These are phyloP conservation scores for Candida argentea DNA, from an alignment of 805 yeast genomes.

Conservation along the genomic window DNA sequence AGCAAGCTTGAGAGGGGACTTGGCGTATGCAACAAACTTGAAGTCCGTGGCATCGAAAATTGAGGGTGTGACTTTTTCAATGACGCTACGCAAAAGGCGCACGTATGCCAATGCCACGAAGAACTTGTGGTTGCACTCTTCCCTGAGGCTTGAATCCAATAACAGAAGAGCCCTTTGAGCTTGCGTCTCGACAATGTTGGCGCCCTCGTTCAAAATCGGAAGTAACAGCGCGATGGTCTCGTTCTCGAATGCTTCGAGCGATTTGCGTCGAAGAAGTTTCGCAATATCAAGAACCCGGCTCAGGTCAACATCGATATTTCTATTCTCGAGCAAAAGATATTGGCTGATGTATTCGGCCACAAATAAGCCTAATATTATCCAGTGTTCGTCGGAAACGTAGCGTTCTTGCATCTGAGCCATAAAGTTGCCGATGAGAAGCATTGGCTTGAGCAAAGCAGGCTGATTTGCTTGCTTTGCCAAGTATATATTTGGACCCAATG, in stretches of 20 bases:
- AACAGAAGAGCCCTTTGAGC: too few relatives aligned
- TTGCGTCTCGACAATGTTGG: too few relatives aligned
- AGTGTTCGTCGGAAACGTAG: slow-evolving; percentile 3
- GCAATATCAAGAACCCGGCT: slow-evolving; percentile 3
- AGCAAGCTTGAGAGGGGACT: slow-evolving; percentile 21
- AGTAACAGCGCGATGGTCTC: neutral
- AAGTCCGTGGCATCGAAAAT: too few relatives aligned
- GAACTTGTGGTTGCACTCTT: too few relatives aligned
- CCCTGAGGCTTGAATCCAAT: too few relatives aligned
- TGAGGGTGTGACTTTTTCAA: too few relatives aligned
- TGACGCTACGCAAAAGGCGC: too few relatives aligned
- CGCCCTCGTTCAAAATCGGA: slow-evolving; percentile 1
- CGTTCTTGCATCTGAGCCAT: slow-evolving; percentile 3
- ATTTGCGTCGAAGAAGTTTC: neutral
- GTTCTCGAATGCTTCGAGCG: neutral
- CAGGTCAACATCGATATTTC: neutral
- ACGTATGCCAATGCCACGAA: too few relatives aligned
- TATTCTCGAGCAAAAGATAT: slow-evolving; percentile 9
- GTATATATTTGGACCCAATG: slow-evolving; percentile 33
- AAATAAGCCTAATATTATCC: slow-evolving; percentile 4
- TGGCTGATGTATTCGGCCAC: slow-evolving; percentile 14
- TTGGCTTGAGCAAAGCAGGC: slow-evolving; percentile 2
- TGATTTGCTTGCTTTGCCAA: slow-evolving; percentile 8
- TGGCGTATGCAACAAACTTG: too few relatives aligned
- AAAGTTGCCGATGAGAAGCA: slow-evolving; percentile 10